Evolutionary conservation across 208 protist genomes (phyloP), one percentile per base, ranked within the genome.

Genomic region (Trypanosoma mega): DNA sequence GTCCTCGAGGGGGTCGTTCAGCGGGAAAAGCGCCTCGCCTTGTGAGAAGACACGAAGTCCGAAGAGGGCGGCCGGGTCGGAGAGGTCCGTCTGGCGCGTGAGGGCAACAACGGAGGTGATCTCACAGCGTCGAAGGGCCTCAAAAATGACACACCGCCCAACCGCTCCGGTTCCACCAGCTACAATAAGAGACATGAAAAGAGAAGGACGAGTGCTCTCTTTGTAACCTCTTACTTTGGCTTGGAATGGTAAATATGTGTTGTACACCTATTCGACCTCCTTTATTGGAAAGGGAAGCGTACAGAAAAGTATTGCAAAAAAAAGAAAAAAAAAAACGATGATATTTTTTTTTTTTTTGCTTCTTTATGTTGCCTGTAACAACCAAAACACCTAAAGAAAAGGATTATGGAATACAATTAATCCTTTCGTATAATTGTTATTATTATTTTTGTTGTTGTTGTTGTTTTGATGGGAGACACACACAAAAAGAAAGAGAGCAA

Each of bases 141-240:
- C 48, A 49, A 61, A 57, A 1, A 93, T 74, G 24, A 90, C 80
- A 29, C 62, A 67, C 33, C 78, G 76, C 8, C 85, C 85, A 61
- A 93, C 83, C 0, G 82, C 82, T 2, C 85, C 85, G 24, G 85
- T 90, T 24, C 79, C 74, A 11, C 85, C 85, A 18, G 85, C 85
- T 6, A 93, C 80, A 54, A 93, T 73, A 2, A 90, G 41, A 5
- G 85, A 88, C 18, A 74, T 67, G 34, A 8, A 39, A 2, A 37
- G 9, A 24, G 29, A 37, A 34, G n/a, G 16, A 5, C 21, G 23
- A 20, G 33, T 39, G 3, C 46, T 37, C 48, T 20, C 18, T 47
- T 9, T 68, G 21, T 50, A 55, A 53, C 37, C 37, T n/a, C 53
- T 12, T 31, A 14, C 29, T n/a, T n/a, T n/a, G n/a, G n/a, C n/a